phyloP scores from a whole-genome alignment of 2,329 filamentous ascomycete genomes.

The Paracoccidioides brasiliensis region DNA sequence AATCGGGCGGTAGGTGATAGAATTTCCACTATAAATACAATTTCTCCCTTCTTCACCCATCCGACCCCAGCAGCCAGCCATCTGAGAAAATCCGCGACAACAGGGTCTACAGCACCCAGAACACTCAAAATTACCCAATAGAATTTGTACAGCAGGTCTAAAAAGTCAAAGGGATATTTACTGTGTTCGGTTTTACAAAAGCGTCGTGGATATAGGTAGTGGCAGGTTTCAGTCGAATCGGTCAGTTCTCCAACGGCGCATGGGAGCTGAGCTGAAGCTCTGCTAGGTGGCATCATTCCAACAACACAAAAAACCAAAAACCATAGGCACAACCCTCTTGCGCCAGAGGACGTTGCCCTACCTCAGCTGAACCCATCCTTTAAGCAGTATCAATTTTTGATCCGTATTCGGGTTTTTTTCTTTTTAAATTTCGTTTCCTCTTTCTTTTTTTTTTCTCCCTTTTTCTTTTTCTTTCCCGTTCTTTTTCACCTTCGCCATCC shows the following conservation, averaged over 20 bases:
- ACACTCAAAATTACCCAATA: neutral
- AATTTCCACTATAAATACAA: conserved; percentile 13
- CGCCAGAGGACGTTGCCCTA: too few species aligned
- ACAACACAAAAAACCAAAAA: too few species aligned
- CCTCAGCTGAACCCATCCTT: too few species aligned
- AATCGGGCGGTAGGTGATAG: conserved; percentile 7
- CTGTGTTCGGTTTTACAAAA: neutral
- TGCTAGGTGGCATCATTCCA: too few species aligned
- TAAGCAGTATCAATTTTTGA: too few species aligned
- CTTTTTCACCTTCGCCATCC: neutral
- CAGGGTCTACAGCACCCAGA: conserved; percentile 2
- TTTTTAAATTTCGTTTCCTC: neutral
- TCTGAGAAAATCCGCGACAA: conserved; percentile 1
- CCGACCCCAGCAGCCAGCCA: conserved; percentile 2
- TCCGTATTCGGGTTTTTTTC: too few species aligned
- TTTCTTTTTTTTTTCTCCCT: conserved; percentile 8
- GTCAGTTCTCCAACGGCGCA: neutral
- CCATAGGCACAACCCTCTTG: too few species aligned
- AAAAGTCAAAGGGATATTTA: neutral
- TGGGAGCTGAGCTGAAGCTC: neutral
- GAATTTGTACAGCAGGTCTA: neutral
- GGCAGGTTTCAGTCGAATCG: neutral
- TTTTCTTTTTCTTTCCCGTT: neutral
- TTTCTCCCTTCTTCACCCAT: conserved; percentile 13
- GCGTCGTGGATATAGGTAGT: neutral